phyloP scores from a whole-genome alignment of 345 rosid genomes.

The Ricinus communis region DNA sequence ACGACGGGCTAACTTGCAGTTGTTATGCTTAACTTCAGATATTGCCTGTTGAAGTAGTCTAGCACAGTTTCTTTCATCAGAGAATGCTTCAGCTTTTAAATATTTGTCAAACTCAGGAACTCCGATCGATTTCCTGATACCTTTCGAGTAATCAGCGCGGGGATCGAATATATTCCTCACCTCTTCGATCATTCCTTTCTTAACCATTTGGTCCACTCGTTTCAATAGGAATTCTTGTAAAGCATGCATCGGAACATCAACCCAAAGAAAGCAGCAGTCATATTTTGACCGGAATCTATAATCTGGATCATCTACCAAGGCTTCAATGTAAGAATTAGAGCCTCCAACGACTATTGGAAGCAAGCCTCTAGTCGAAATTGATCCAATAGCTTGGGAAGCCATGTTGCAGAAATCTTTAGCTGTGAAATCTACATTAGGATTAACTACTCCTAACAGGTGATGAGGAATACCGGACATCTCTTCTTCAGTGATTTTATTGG shows the following conservation, averaged over 20 bases:
- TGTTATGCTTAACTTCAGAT: slow-evolving; percentile 52
- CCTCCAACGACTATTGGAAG: slow-evolving; percentile 82
- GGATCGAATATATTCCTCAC: slow-evolving; percentile 50
- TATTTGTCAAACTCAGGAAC: slow-evolving; percentile 64
- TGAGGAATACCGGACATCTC: slow-evolving; percentile 69
- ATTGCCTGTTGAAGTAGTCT: slow-evolving; percentile 50
- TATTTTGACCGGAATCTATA: slow-evolving; percentile 37
- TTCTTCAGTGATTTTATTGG: slow-evolving; percentile 60
- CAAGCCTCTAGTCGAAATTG: slow-evolving; percentile 46
- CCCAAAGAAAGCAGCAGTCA: slow-evolving; percentile 72
- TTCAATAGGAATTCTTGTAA: slow-evolving; percentile 43
- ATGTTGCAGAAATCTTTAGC: slow-evolving; percentile 43
- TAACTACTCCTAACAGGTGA: slow-evolving; percentile 60
- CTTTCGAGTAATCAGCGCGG: slow-evolving; percentile 34
- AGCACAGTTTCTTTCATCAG: slow-evolving; percentile 22
- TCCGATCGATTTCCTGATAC: slow-evolving; percentile 67
- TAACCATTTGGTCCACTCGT: slow-evolving; percentile 75
- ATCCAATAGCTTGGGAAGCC: slow-evolving; percentile 45
- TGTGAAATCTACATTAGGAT: slow-evolving; percentile 48
- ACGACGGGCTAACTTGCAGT: slow-evolving; percentile 47
- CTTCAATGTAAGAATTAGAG: slow-evolving; percentile 70
- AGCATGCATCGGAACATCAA: slow-evolving; percentile 64
- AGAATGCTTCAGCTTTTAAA: slow-evolving; percentile 44
- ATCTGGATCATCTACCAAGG: slow-evolving; percentile 44
- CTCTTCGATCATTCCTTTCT: slow-evolving; percentile 67